Evolutionary conservation across 2,329 filamentous ascomycete species (phyloP).

Genomic region (Colletotrichum ledebouriae): DNA sequence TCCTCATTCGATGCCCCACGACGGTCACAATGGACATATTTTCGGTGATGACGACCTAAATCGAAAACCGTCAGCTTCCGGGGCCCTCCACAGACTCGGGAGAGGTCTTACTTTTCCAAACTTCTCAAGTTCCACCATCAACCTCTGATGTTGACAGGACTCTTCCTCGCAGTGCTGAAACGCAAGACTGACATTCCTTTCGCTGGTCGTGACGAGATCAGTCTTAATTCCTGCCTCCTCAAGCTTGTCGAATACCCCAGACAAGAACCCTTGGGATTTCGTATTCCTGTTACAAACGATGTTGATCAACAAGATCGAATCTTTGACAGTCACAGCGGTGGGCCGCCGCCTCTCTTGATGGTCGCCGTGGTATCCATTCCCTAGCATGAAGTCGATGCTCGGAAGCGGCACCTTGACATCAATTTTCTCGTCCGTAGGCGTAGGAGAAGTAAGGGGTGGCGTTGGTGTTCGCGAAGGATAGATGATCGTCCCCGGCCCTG

Average conservation of each 20-base stretch:
- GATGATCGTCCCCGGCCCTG: conserved; percentile 82
- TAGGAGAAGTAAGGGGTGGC: conserved; percentile 69
- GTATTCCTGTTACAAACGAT: conserved; percentile 98
- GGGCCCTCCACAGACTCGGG: neutral
- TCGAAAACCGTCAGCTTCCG: neutral
- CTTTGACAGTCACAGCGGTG: conserved; percentile 96
- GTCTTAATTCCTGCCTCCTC: conserved; percentile 90
- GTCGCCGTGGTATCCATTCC: conserved; percentile 25
- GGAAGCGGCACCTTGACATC: conserved; percentile 61
- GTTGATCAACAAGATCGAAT: conserved; percentile 95
- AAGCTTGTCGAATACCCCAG: conserved; percentile 92
- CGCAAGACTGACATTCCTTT: conserved; percentile 97
- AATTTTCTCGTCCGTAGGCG: conserved; percentile 56
- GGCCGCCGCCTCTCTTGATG: conserved; percentile 68
- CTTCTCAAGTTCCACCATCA: conserved; percentile 78
- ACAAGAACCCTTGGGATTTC: conserved; percentile 95
- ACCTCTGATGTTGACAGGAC: conserved; percentile 73
- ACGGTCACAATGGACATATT: conserved; percentile 96
- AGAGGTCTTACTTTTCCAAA: conserved; percentile 88
- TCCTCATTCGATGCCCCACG: conserved; percentile 96
- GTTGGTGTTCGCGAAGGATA: conserved; percentile 76
- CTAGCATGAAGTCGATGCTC: conserved; percentile 30
- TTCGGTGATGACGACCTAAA: conserved; percentile 52
- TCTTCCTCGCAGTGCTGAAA: conserved; percentile 82
- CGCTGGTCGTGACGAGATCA: conserved; percentile 94